Evolutionary conservation across 2,329 filamentous ascomycete species (phyloP).

Genomic region (Aureobasidium sp.): DNA sequence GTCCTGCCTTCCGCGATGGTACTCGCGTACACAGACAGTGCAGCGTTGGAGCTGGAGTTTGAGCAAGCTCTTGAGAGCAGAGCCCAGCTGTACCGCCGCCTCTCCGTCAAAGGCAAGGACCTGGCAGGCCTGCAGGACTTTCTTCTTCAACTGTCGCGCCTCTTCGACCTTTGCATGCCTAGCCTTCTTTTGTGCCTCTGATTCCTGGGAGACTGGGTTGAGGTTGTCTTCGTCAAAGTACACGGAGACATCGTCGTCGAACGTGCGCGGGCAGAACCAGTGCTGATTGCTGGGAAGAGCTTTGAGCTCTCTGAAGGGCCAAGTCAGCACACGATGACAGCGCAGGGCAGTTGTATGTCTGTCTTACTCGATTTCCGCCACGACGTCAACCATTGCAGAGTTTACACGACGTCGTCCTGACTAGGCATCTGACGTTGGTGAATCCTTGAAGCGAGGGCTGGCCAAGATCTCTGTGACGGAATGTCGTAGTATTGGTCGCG

Average conservation of each 20-base stretch:
- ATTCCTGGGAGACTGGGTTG: constrained; percentile 18
- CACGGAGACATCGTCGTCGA: constrained; percentile 25
- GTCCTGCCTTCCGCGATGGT: constrained; percentile 35
- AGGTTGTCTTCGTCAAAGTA: constrained; percentile 40
- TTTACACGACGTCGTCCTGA: background rate
- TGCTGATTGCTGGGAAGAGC: constrained; percentile 32
- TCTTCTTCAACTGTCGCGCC: constrained; percentile 32
- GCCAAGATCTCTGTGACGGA: background rate
- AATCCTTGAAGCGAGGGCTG: background rate
- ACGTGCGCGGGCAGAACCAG: constrained; percentile 40
- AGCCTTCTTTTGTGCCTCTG: constrained; percentile 17
- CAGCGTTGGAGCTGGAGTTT: constrained; percentile 36
- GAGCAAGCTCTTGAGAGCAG: constrained; percentile 33
- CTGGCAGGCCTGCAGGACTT: constrained; percentile 34
- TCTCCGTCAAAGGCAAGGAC: constrained; percentile 41
- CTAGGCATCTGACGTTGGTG: background rate
- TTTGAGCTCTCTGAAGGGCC: constrained; percentile 14
- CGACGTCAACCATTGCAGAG: constrained; percentile 2
- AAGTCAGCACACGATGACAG: background rate
- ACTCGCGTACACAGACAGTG: constrained; percentile 42
- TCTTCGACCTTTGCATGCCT: constrained; percentile 28
- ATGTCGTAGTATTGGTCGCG: background rate
- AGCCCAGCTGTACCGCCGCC: constrained; percentile 35
- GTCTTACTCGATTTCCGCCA: constrained; percentile 8
- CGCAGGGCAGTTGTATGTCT: background rate